Evolutionary conservation across 768 basidiomycete species (phyloP).

Genomic region (Trametes maxima): DNA sequence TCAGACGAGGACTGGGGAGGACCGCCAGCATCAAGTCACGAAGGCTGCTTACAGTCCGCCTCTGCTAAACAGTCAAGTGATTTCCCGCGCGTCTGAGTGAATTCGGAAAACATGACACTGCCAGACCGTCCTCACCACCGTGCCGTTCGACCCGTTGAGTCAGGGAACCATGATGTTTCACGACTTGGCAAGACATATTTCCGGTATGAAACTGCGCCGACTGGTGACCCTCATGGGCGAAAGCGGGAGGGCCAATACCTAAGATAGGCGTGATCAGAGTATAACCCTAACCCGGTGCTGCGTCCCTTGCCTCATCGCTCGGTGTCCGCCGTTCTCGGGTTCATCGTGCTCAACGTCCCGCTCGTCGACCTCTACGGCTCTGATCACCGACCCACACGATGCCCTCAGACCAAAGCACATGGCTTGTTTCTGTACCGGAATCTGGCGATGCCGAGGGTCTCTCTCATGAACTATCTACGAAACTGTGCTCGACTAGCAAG

Average conservation of each 20-base stretch:
- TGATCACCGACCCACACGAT: constrained; percentile 41
- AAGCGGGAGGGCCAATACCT: not conserved
- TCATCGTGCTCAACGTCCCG: constrained; percentile 10
- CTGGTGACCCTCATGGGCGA: too few relatives aligned
- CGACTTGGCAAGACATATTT: too few relatives aligned
- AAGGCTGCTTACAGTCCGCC: too few relatives aligned
- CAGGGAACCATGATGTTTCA: too few relatives aligned
- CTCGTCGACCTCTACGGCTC: constrained; percentile 2
- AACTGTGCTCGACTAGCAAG: constrained; percentile 62
- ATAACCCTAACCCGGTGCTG: constrained; percentile 18
- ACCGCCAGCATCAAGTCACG: too few relatives aligned
- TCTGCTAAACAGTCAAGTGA: too few relatives aligned
- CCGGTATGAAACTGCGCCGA: too few relatives aligned
- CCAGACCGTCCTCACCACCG: too few relatives aligned
- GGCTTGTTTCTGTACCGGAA: constrained; percentile 86
- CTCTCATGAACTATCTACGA: constrained; percentile 62
- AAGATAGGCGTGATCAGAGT: constrained; percentile 1
- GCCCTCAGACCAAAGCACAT: constrained; percentile 96
- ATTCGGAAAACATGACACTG: too few relatives aligned
- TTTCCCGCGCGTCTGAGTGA: too few relatives aligned
- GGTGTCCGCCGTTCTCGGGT: constrained; percentile 7
- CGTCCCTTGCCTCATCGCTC: constrained; percentile 14
- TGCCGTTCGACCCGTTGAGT: too few relatives aligned
- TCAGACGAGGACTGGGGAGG: not conserved
- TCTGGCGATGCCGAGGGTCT: constrained; percentile 84